phyloP scores from a whole-genome alignment of 202 grass and related monocot genomes.

The Tripidium arundinaceum region DNA sequence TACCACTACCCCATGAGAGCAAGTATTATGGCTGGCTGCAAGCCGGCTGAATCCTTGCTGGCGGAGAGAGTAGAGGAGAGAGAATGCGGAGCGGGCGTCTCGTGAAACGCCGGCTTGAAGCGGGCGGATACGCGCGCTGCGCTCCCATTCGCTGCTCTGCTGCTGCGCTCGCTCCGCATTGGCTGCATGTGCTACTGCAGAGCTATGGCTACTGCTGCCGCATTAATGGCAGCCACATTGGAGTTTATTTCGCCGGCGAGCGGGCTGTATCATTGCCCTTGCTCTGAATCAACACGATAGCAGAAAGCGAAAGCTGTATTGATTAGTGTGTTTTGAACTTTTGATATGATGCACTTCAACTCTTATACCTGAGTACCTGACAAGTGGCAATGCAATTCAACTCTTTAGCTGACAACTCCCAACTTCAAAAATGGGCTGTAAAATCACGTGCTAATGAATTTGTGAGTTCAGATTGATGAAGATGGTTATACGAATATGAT shows the following conservation, averaged over 20 bases:
- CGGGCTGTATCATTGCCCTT: not conserved
- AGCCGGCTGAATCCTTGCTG: too few relatives aligned
- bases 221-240: not conserved
- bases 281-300: too few relatives aligned
- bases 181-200: not conserved
- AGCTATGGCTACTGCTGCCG: not conserved
- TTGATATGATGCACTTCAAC: not conserved
- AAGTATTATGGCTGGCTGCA: too few relatives aligned
- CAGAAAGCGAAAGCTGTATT: too few relatives aligned
- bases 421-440: too few relatives aligned
- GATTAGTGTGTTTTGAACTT: not conserved
- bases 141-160: not conserved
- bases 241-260: not conserved
- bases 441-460: not conserved
- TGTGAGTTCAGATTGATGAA: not conserved
- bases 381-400: not conserved
- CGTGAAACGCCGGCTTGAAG: too few relatives aligned
- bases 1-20: too few relatives aligned
- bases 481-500: not conserved
- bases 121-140: not conserved
- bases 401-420: not conserved
- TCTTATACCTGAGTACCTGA: not conserved
- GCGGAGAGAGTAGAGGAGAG: too few relatives aligned
- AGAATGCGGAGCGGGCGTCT: too few relatives aligned
- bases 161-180: not conserved